Base-by-base conservation (phyloP, 2,329 filamentous ascomycete genomes). In the Fonsecaea monophora region DNA sequence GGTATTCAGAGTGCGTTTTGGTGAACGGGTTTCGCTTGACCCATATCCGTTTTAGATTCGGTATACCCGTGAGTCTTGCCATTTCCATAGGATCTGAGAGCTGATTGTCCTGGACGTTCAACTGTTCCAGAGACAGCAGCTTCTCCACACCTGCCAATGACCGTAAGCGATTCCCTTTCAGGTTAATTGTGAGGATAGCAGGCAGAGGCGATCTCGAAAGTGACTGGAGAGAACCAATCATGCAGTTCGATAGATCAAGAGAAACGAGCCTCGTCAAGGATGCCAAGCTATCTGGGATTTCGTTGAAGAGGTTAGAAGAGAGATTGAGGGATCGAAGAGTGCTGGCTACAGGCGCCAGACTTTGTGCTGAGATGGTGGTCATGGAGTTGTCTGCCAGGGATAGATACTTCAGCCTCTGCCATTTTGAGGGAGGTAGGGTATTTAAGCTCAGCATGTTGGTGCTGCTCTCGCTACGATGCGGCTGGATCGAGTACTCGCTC, bases 151-250 rank as follows among this genome's bases (percentile, higher is more conserved):
- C 95, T 35, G 92, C 92, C 66, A 99, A 86, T 1, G 93, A 96
- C 66, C 88, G 86, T 66, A 99, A 85, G 54, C 94, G 89, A 77
- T 99, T 99, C 58, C 88, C 92, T 65, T 94, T 89, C 63, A 99
- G 86, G 75, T 98, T 98, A 65, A 99, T 83, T 1, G 94, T 94
- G 1, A 92, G 96, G 69, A 99, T 97, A 21, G 95, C 94, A 34
- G 95, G 94, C 4, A 99, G 84, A 12, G 95, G 92, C 74, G 90
- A 95, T 70, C 91, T 89, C 1, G 89, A 89, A 50, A 99, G 83
- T 1, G 94, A 97, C 74, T 96, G 91, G 64, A 99, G 84, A 15
- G 93, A 95, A 73, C 94, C 92, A 70, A 99, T 98, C 94, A 98
- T 97, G 84, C 94, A 98, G 74, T 96, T 91, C 3, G 94, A 96